These are phyloP conservation scores for Paracoccidioides brasiliensis DNA, from an alignment of 2,329 filamentous ascomycete genomes.

Conservation along the genomic window DNA sequence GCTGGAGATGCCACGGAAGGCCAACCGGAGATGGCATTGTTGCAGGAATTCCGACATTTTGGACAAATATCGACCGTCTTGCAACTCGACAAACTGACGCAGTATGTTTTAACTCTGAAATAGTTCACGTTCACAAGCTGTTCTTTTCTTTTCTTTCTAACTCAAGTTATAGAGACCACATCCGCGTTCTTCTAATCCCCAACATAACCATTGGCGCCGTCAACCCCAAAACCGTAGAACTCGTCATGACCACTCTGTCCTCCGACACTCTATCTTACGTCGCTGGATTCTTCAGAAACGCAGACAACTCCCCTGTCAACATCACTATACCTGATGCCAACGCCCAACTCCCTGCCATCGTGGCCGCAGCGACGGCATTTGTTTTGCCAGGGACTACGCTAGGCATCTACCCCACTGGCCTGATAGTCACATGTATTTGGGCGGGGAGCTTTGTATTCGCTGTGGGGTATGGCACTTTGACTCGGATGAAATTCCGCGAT, in stretches of 20 bases:
- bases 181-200: constrained; percentile 23
- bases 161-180: constrained; percentile 11
- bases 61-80: constrained; percentile 19
- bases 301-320: constrained; percentile 13
- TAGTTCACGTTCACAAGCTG: background rate
- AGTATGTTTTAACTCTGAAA: constrained; percentile 11
- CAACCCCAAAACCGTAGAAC: constrained; percentile 5
- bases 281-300: constrained; percentile 18
- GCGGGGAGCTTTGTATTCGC: constrained; percentile 18
- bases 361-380: constrained; percentile 16
- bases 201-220: constrained; percentile 18
- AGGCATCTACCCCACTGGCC: constrained; percentile 20
- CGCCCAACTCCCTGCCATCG: constrained; percentile 14
- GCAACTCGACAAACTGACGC: constrained; percentile 17
- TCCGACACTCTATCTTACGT: constrained; percentile 26
- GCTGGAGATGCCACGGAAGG: constrained; percentile 5
- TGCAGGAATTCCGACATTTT: constrained; percentile 23
- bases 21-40: constrained; percentile 9
- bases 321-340: constrained; percentile 15
- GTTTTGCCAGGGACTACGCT: constrained; percentile 21
- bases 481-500: constrained; percentile 21
- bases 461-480: constrained; percentile 23
- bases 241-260: constrained; percentile 18
- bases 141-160: background rate
- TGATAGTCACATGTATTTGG: constrained; percentile 24